Percentiles rank a stretch among this genome's conserved stretches.
phyloP scores from a whole-genome alignment of 2,329 filamentous ascomycete genomes.

The Epichloe sp. region DNA sequence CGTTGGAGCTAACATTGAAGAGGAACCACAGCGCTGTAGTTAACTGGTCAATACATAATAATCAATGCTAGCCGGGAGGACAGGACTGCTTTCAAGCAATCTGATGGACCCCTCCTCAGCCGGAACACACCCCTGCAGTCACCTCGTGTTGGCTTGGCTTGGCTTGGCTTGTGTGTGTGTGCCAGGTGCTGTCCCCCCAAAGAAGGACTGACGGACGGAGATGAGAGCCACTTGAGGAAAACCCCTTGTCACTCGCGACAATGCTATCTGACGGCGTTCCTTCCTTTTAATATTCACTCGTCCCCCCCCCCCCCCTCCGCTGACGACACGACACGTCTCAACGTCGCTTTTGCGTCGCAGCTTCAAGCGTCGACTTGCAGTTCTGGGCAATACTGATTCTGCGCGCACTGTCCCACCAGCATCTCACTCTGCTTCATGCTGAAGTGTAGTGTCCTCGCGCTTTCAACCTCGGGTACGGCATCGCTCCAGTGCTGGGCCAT shows the following conservation, averaged over 20 bases:
- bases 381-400: background rate
- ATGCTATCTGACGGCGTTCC: background rate
- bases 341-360: slow-evolving; percentile 3
- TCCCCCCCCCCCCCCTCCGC: background rate
- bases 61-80: too few relatives aligned
- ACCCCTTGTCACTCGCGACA: background rate
- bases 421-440: too few relatives aligned
- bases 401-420: too few relatives aligned
- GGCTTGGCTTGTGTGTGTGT: background rate
- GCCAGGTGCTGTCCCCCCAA: background rate
- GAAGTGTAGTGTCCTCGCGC: too few relatives aligned
- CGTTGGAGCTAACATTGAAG: too few relatives aligned
- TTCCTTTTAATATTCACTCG: slow-evolving; percentile 3
- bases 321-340: slow-evolving; percentile 1
- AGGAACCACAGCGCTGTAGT: background rate
- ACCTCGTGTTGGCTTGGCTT: slow-evolving; percentile 2
- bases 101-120: background rate
- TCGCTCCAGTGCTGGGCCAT: background rate
- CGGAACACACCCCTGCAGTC: background rate
- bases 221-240: background rate
- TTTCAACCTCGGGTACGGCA: too few relatives aligned
- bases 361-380: background rate
- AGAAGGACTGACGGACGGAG: background rate
- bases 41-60: too few relatives aligned
- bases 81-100: background rate